Evolutionary conservation across 2,329 filamentous ascomycete genomes (phyloP).

Genomic region (Diaporthe sp.): DNA sequence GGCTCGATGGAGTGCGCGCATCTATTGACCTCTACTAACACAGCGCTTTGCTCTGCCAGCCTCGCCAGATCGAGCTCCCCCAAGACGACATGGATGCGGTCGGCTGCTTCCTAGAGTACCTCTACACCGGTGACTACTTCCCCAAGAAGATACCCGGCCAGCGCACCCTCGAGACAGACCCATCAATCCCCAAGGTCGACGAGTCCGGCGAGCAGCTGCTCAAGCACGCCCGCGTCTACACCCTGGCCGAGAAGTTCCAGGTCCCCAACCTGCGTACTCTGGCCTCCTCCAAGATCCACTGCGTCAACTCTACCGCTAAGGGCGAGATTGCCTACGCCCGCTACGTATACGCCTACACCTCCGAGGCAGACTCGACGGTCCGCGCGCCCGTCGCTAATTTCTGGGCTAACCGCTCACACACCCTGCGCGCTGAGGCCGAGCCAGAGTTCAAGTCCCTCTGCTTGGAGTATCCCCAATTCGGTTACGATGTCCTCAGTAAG

Average conservation of each 20-base stretch:
- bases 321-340: constrained; percentile 94
- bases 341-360: constrained; percentile 87
- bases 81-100: constrained; percentile 80
- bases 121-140: constrained; percentile 91
- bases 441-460: constrained; percentile 88
- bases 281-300: constrained; percentile 91
- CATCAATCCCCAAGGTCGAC: constrained; percentile 76
- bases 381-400: constrained; percentile 89
- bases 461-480: constrained; percentile 91
- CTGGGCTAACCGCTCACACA: constrained; percentile 87
- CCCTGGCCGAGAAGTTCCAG: constrained; percentile 84
- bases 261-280: constrained; percentile 79
- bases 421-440: constrained; percentile 87
- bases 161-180: constrained; percentile 78
- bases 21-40: not conserved
- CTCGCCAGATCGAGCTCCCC: constrained; percentile 77
- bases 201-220: constrained; percentile 86
- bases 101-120: constrained; percentile 84
- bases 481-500: constrained; percentile 90
- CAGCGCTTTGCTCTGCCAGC: constrained; percentile 52
- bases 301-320: constrained; percentile 87
- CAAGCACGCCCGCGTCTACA: constrained; percentile 91
- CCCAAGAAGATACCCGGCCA: constrained; percentile 75
- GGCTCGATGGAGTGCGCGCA: not conserved
- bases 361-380: constrained; percentile 77